Percentiles rank a stretch among this genome's conserved stretches.
Evolutionary conservation across 2,329 filamentous ascomycete genomes (phyloP).

Genomic region (Cryphonectria parasitica): DNA sequence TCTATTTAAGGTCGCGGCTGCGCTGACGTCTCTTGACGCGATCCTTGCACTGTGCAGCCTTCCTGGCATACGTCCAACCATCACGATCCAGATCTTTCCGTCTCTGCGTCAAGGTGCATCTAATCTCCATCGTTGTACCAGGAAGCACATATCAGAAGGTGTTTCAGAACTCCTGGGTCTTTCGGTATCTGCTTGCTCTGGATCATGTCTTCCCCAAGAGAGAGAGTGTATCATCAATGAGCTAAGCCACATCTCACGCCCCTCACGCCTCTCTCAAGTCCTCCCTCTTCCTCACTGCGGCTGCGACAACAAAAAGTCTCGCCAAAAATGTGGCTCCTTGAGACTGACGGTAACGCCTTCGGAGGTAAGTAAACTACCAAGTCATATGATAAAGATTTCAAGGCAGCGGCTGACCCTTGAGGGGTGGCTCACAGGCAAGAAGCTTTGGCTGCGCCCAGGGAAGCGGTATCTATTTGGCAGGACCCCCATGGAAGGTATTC

Average conservation of each 20-base stretch:
- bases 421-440: slow-evolving; percentile 56
- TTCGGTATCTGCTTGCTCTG: background rate
- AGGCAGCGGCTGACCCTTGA: slow-evolving; percentile 1
- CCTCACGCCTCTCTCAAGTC: background rate
- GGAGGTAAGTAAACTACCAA: slow-evolving; percentile 41
- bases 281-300: background rate
- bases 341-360: slow-evolving; percentile 59
- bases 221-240: background rate
- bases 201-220: background rate
- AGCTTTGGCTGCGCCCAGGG: slow-evolving; percentile 83
- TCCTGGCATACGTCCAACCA: background rate
- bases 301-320: background rate
- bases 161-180: background rate
- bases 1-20: background rate
- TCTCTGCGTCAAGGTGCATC: background rate
- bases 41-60: slow-evolving; percentile 11
- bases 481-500: slow-evolving; percentile 67
- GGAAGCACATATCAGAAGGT: background rate
- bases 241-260: background rate
- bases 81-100: background rate
- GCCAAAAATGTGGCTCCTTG: slow-evolving; percentile 66
- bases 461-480: slow-evolving; percentile 86
- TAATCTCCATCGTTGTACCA: background rate
- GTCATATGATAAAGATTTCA: background rate
- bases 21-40: slow-evolving; percentile 4